Evolutionary conservation across 306 rosid genomes (phyloP).

Genomic region (Prunus salicina): DNA sequence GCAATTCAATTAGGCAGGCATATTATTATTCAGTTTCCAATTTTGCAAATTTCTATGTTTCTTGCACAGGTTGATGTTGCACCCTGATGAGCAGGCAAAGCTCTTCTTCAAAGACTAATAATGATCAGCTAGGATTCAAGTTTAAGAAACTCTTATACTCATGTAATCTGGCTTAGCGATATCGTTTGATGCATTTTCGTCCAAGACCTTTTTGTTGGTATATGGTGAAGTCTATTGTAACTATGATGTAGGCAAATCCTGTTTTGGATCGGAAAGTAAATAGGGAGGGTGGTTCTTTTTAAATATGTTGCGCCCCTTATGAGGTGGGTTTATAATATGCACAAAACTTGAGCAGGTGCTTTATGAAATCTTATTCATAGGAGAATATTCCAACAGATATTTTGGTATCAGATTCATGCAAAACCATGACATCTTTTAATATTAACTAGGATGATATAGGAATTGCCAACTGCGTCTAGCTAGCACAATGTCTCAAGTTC

Average conservation of each 20-base stretch:
- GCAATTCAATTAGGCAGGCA: slow-evolving; percentile 15
- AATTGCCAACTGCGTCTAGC: too few species aligned
- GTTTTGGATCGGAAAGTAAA: background rate
- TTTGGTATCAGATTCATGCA: too few species aligned
- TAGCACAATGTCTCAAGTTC: too few species aligned
- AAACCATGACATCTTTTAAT: too few species aligned
- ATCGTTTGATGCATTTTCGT: background rate
- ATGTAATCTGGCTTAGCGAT: slow-evolving; percentile 13
- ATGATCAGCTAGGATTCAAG: slow-evolving; percentile 24
- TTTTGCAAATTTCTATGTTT: slow-evolving; percentile 32
- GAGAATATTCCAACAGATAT: too few species aligned
- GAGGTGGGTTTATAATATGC: background rate
- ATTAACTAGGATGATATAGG: too few species aligned
- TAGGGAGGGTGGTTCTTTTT: background rate
- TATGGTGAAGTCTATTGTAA: background rate
- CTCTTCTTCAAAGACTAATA: slow-evolving; percentile 33
- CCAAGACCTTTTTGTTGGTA: background rate
- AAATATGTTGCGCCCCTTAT: background rate
- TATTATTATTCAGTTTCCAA: slow-evolving; percentile 22
- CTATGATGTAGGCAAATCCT: background rate
- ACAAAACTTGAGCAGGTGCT: background rate
- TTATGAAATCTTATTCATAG: too few species aligned
- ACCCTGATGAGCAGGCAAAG: slow-evolving; percentile 42
- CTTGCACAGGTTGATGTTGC: slow-evolving; percentile 49
- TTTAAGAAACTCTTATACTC: slow-evolving; percentile 4